Evolutionary conservation across 179 eudicot genomes (phyloP).

Genomic region (Beta corolliflora): DNA sequence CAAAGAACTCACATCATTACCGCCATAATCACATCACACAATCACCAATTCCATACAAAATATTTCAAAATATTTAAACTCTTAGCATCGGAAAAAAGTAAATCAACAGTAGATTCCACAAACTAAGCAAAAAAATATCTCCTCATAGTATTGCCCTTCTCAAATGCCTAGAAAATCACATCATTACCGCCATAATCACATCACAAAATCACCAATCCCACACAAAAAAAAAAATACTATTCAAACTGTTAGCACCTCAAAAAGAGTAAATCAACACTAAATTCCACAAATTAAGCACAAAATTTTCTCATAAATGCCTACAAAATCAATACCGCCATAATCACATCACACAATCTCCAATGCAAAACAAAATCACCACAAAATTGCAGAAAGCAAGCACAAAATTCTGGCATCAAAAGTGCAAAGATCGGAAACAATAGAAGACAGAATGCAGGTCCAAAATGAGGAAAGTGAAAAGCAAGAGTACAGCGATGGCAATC

Average conservation of each 20-base stretch:
- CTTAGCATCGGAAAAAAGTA: neutral
- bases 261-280: constrained; percentile 8
- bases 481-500: constrained; percentile 66
- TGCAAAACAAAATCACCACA: too few relatives aligned
- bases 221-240: neutral
- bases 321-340: neutral
- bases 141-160: constrained; percentile 41
- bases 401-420: neutral
- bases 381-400: too few relatives aligned
- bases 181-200: neutral
- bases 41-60: neutral
- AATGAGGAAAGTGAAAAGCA: constrained; percentile 13
- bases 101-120: constrained; percentile 4
- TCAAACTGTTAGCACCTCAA: neutral
- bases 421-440: constrained; percentile 20
- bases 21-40: neutral
- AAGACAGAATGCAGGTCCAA: neutral
- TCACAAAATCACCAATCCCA: constrained; percentile 1
- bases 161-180: constrained; percentile 58
- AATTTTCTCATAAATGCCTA: constrained; percentile 54
- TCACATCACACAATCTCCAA: constrained; percentile 1
- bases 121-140: constrained; percentile 7
- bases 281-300: neutral
- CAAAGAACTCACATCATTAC: neutral
- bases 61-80: neutral